phyloP scores from a whole-genome alignment of 495 filamentous ascomycete species.

The Hypoxylon perforatum region DNA sequence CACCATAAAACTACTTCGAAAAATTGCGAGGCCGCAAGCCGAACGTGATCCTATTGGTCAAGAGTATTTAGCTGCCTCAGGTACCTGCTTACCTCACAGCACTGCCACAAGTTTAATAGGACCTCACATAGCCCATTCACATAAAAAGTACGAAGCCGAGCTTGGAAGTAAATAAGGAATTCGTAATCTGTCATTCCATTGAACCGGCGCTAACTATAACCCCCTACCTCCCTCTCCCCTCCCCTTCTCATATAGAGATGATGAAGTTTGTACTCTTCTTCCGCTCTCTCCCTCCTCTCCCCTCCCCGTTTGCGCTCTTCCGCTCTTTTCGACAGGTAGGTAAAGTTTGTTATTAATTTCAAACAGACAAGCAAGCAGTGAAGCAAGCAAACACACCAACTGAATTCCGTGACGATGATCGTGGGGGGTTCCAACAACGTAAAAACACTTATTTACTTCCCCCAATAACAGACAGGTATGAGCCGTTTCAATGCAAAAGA shows the following conservation, averaged over 20 bases:
- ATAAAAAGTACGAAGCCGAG: background rate
- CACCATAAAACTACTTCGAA: too few species aligned
- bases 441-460: slow-evolving; percentile 32
- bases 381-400: slow-evolving; percentile 27
- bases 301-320: too few species aligned
- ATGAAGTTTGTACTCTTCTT: slow-evolving; percentile 3
- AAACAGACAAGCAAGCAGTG: slow-evolving; percentile 30
- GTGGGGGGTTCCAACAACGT: too few species aligned
- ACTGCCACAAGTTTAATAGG: background rate
- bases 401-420: slow-evolving; percentile 41
- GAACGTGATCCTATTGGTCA: too few species aligned
- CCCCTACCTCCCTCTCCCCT: background rate
- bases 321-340: too few species aligned
- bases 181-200: slow-evolving; percentile 37
- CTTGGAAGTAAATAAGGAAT: slow-evolving; percentile 16
- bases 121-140: background rate
- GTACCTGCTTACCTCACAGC: too few species aligned
- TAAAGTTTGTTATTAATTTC: too few species aligned
- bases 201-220: slow-evolving; percentile 3
- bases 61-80: too few species aligned
- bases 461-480: slow-evolving; percentile 19
- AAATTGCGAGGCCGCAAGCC: too few species aligned
- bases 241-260: background rate
- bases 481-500: slow-evolving; percentile 20
- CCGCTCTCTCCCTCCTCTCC: background rate